Percentiles rank a stretch among this genome's conserved stretches.
Evolutionary conservation across 2,329 filamentous ascomycete species (phyloP).

Genomic region (Ophiostoma angusticollis): DNA sequence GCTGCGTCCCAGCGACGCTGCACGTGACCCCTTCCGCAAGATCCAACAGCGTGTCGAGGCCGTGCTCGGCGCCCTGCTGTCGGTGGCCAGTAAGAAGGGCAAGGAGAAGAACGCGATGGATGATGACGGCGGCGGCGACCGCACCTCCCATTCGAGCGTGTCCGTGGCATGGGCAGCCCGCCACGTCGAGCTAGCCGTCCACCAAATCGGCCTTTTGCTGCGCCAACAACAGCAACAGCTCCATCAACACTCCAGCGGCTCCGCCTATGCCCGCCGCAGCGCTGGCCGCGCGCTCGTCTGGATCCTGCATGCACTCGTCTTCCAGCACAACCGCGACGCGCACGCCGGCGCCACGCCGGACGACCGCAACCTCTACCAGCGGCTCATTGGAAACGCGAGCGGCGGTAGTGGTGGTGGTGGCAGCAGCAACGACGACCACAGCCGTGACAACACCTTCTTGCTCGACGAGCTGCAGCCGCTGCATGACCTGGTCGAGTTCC

Average conservation of each 20-base stretch:
- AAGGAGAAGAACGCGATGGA: neutral
- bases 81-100: conserved; percentile 14
- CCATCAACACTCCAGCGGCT: conserved; percentile 26
- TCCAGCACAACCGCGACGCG: conserved; percentile 26
- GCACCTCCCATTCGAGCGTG: conserved; percentile 5
- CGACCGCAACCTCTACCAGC: conserved; percentile 34
- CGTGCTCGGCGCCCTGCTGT: conserved; percentile 32
- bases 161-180: conserved; percentile 36
- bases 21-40: conserved; percentile 34
- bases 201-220: conserved; percentile 30
- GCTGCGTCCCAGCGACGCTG: conserved; percentile 30
- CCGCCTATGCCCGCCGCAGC: conserved; percentile 25
- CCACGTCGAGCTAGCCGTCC: conserved; percentile 31
- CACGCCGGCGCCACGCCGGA: conserved; percentile 19
- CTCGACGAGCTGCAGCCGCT: conserved; percentile 30
- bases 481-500: conserved; percentile 31
- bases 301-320: conserved; percentile 32
- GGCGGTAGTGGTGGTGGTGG: conserved; percentile 15
- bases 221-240: conserved; percentile 14
- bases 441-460: conserved; percentile 24
- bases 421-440: conserved; percentile 18
- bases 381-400: conserved; percentile 33
- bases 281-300: conserved; percentile 36
- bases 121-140: neutral
- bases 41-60: conserved; percentile 34